phyloP scores from a whole-genome alignment of 2,329 filamentous ascomycete species.

The Diaporthe velutina region DNA sequence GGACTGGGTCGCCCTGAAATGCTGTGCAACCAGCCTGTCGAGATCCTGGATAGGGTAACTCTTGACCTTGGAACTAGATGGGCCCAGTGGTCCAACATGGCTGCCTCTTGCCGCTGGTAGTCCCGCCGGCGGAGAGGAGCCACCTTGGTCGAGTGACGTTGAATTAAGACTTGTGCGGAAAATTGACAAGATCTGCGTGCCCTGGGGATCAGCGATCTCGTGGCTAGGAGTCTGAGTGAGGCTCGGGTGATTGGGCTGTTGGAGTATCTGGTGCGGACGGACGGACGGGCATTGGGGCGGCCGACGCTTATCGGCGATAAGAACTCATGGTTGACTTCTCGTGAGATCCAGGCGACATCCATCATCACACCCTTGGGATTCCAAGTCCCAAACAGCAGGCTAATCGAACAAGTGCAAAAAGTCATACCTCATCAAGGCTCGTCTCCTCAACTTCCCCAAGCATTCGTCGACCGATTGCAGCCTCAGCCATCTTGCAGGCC shows the following conservation, averaged over 20 bases:
- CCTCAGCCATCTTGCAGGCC: constrained; percentile 50
- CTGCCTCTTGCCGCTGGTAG: constrained; percentile 36
- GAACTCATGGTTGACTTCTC: constrained; percentile 1
- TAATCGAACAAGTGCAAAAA: constrained; percentile 26
- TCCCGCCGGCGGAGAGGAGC: constrained; percentile 19
- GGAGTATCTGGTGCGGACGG: constrained; percentile 35
- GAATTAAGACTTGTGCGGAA: constrained; percentile 44
- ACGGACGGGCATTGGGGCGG: constrained; percentile 32
- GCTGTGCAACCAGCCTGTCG: constrained; percentile 59
- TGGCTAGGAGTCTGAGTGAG: not conserved
- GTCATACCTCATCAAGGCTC: constrained; percentile 69
- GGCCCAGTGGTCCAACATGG: constrained; percentile 14
- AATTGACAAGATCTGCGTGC: constrained; percentile 45
- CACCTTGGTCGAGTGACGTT: constrained; percentile 30
- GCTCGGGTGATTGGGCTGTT: constrained; percentile 23
- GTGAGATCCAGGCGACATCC: not conserved
- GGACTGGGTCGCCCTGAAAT: constrained; percentile 63
- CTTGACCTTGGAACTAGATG: constrained; percentile 35
- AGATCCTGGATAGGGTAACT: constrained; percentile 59
- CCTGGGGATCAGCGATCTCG: constrained; percentile 35
- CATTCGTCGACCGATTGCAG: constrained; percentile 60
- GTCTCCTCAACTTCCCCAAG: constrained; percentile 68
- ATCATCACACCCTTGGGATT: constrained; percentile 39
- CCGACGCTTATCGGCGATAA: constrained; percentile 40
- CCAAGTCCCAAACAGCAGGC: not conserved